Percentiles rank a stretch among this genome's conserved stretches.
phyloP scores from a whole-genome alignment of 768 basidiomycete species.

The Zangia roseola region DNA sequence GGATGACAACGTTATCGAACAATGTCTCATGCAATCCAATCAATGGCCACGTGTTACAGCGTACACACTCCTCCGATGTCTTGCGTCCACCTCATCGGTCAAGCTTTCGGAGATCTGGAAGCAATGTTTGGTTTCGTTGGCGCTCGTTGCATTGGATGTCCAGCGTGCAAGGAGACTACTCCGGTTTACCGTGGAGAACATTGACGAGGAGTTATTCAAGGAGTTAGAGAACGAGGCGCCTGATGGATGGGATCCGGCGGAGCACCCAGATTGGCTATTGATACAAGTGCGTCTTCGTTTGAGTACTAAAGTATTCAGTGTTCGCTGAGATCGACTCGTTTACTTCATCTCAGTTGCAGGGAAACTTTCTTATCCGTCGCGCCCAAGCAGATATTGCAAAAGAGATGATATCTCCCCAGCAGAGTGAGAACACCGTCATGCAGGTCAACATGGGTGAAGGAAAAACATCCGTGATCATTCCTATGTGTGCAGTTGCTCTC shows the following conservation, averaged over 20 bases:
- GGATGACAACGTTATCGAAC: constrained; percentile 8
- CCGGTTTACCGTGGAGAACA: constrained; percentile 14
- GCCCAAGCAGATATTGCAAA: constrained; percentile 38
- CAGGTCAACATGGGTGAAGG: constrained; percentile 58
- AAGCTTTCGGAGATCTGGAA: constrained; percentile 25
- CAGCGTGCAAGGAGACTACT: constrained; percentile 27
- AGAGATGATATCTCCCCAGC: constrained; percentile 43
- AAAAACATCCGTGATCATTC: constrained; percentile 45
- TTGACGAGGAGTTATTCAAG: constrained; percentile 29
- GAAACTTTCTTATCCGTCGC: constrained; percentile 38
- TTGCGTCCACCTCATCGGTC: constrained; percentile 22
- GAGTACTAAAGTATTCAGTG: fast-evolving
- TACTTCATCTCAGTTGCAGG: constrained; percentile 36
- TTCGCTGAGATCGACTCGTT: not conserved
- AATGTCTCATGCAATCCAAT: constrained; percentile 10
- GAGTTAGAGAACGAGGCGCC: constrained; percentile 21
- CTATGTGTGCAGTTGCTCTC: constrained; percentile 38
- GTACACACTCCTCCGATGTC: constrained; percentile 25
- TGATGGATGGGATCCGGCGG: constrained; percentile 11
- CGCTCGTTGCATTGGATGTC: constrained; percentile 25
- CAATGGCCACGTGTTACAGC: constrained; percentile 37
- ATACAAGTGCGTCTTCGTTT: constrained; percentile 33
- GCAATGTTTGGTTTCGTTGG: constrained; percentile 27
- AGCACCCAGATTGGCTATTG: constrained; percentile 40
- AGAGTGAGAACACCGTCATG: constrained; percentile 33